Base-by-base conservation (phyloP, 129 eudicot species). In the Gnaphalium uliginosum region DNA sequence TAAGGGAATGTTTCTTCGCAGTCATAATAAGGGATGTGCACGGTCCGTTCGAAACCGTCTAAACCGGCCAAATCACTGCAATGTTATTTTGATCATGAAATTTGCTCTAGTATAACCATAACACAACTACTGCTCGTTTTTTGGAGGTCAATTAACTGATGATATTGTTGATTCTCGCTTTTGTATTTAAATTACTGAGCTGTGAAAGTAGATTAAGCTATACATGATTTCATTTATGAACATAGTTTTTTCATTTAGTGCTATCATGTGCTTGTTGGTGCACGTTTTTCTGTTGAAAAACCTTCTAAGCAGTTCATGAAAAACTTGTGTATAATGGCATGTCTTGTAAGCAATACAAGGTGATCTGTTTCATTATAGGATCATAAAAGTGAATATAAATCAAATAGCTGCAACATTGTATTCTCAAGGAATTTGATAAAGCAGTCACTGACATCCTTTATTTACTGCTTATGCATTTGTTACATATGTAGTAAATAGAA, bases 1-100 rank as follows among this genome's bases (percentile, higher is more conserved):
- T 69, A 46, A 67, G 76, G 71, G 50, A 22, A n/a, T 29, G 43
- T 81, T 27, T 76, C 62, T 39, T 79, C 84, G 94, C 95, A 95
- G 99, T 91, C 99, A 62, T 95, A 91, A 14, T 46, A 13, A 46
- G 53, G n/a, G 53, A 14, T 46, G 53, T 46, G 53, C 18, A 5
- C 14, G 53, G 53, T 46, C 14, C 3, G 53, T 18, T 1, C 1
- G 48, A 46, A 46, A 46, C 53, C 18, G 0, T 46, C 2, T 10
- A 46, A 13, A 46, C 53, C 48, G 48, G 14, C 3, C 14, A 41
- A 41, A 10, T 2, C 0, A 11, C 17, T 43, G 51, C 2, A 43
- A 10, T 2, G 51, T 43, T 43, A 11, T 43, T 0, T 11, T 1
- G 17, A 41, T 11, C 50, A 41, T 41, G 50, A 13, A 43, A 10